Base-by-base conservation (phyloP, 257 asterid genomes). In the Capsicum chinense region DNA sequence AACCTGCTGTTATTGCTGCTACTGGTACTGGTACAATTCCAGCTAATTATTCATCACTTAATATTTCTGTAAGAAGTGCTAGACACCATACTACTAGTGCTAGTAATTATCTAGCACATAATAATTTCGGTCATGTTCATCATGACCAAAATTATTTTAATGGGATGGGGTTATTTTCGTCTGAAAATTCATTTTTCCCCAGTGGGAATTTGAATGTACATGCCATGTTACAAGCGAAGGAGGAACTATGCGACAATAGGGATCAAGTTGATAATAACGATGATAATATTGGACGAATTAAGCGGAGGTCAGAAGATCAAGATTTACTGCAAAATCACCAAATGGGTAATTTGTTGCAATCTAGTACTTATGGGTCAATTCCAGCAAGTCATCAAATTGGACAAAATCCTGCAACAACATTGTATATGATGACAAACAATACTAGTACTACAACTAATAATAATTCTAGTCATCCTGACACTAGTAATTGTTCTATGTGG, bases 1-100 rank as follows among this genome's bases (percentile, higher is more conserved):
- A 94, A 89, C 98, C 98, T 6, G 78, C 98, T 3, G 97, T 94
- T 54, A 86, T 93, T 56, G 98, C 98, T 63, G 97, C 98, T 88
- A 95, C 98, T 1, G 97, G 97, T 0, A 92, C 97, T 17, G 98
- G 98, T 11, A 94, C 97, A 0, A 94, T 94, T n/a, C 97, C 98
- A 12, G 97, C 98, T 0, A 94, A 94, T 48, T 92, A 92, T 59
- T 84, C 91, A 0, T 91, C 98, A 0, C 92, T 94, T 4, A 94
- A 94, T 11, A 88, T 94, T 17, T 92, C 98, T 0, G 85, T 86
- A 13, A 39, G 97, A 47, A 92, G 93, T 84, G 91, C 97, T 0
- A 95, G 97, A 2, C 1, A 92, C 90, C 35, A 74, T 92, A 54
- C 26, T 54, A 50, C 5, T 76, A 35, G 17, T 80, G 10, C 39